Evolutionary conservation across 129 eudicot genomes (phyloP).

Genomic region (Artemisia tridentata): DNA sequence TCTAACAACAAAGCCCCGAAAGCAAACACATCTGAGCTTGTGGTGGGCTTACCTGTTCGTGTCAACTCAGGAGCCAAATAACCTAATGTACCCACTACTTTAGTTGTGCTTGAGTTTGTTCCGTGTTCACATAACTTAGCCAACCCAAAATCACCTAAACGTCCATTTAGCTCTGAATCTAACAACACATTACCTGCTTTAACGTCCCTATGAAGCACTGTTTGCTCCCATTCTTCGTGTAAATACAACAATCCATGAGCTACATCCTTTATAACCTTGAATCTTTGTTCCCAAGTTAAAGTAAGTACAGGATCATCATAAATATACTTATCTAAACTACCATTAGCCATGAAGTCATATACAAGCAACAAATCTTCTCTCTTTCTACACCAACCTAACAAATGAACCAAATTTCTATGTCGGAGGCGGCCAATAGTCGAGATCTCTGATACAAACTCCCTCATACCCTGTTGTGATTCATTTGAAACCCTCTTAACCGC

Average conservation of each 20-base stretch:
- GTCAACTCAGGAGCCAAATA: slow-evolving; percentile 92
- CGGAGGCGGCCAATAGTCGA: slow-evolving; percentile 70
- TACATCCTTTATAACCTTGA: slow-evolving; percentile 73
- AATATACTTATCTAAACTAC: slow-evolving; percentile 74
- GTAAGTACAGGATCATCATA: slow-evolving; percentile 45
- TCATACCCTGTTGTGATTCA: slow-evolving; percentile 66
- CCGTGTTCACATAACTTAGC: slow-evolving; percentile 84
- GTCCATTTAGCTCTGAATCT: slow-evolving; percentile 61
- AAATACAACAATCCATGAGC: slow-evolving; percentile 71
- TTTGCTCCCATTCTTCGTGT: slow-evolving; percentile 89
- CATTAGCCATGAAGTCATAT: slow-evolving; percentile 85
- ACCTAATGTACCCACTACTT: slow-evolving; percentile 84
- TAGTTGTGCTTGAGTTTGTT: slow-evolving; percentile 61
- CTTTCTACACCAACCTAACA: slow-evolving; percentile 80
- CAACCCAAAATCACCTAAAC: slow-evolving; percentile 79
- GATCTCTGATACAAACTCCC: slow-evolving; percentile 63
- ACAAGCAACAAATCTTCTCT: slow-evolving; percentile 67
- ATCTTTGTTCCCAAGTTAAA: slow-evolving; percentile 74
- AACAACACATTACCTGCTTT: slow-evolving; percentile 82
- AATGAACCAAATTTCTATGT: slow-evolving; percentile 69
- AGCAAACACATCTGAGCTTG: slow-evolving; percentile 79
- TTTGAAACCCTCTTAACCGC: slow-evolving; percentile 73
- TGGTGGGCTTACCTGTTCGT: slow-evolving; percentile 77
- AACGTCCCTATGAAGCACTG: slow-evolving; percentile 83
- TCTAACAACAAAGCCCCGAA: slow-evolving; percentile 87